Evolutionary conservation across 352 stramenopile species (phyloP), one percentile per base, ranked within the genome.

Genomic region (Discostella stelligera): DNA sequence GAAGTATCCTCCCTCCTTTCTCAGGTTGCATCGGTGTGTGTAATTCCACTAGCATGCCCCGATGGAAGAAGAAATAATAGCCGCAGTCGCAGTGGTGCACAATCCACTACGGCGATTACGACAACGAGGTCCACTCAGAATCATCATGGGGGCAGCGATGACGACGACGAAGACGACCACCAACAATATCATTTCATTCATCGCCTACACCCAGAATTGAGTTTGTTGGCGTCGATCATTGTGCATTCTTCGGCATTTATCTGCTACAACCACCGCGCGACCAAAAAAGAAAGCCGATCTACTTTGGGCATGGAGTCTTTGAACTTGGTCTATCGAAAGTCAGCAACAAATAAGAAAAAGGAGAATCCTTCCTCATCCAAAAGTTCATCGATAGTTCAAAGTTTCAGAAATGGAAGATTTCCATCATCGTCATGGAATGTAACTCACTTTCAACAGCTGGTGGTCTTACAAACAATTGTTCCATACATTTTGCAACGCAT

Each of bases 291-390:
- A 30, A 60, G 41, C 0, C 50, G 63, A 59, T 60, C 64, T 62
- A 69, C 63, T 3, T 71, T 83, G 37, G 75, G 75, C 13, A 83
- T 83, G 75, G 75, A 83, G 30, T 65, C 68, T 37, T 37, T 82
- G 20, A 62, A 78, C 56, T 56, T 82, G 21, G 65, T 68, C 0
- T 78, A 78, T 68, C 18, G 1, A 20, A 67, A 64, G 49, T 50
- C 32, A 16, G 16, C 4, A 21, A 55, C 14, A 20, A 18, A 64
- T 37, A 65, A 18, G 50, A 14, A 27, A n/a, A 14, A 18, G 50
- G 18, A 23, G 11, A 3, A 14, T 39, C 44, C 48, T 27, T 52
- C 16, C 0, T 58, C 53, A 49, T 64, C 50, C 27, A 25, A 16
- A 46, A 37, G 18, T 8, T 10, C 50, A 27, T 72, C 49, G 5